Evolutionary conservation across 2,329 filamentous ascomycete genomes (phyloP).

Genomic region (Chrysoporthe puriensis): DNA sequence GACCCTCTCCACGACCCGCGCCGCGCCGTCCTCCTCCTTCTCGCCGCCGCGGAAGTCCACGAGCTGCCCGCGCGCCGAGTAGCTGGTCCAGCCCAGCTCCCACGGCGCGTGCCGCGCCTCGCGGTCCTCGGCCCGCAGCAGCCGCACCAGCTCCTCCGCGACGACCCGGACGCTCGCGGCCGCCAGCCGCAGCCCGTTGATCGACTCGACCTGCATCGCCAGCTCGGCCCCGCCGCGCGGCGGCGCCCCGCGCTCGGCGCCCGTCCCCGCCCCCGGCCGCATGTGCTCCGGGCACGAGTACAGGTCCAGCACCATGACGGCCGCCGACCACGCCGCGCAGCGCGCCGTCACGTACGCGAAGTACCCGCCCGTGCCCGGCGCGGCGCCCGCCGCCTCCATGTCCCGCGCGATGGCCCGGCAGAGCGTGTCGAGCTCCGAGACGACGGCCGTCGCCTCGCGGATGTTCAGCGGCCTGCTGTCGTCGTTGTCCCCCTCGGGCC

Average conservation of each 20-base stretch:
- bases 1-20: conserved; percentile 35
- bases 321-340: conserved; percentile 31
- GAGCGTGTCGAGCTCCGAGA: conserved; percentile 29
- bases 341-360: conserved; percentile 30
- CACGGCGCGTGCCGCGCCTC: conserved; percentile 20
- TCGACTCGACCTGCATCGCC: conserved; percentile 39
- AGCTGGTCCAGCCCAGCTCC: conserved; percentile 17
- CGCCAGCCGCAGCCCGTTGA: conserved; percentile 39
- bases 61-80: background rate
- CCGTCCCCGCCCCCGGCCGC: conserved; percentile 28
- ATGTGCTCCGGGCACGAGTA: conserved; percentile 41
- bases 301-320: conserved; percentile 40
- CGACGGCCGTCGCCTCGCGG: conserved; percentile 29
- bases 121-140: background rate
- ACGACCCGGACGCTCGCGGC: conserved; percentile 37
- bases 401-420: conserved; percentile 25
- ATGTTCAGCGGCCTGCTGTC: conserved; percentile 29
- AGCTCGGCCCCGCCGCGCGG: conserved; percentile 40
- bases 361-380: conserved; percentile 7
- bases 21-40: background rate
- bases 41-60: background rate
- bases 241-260: conserved; percentile 35
- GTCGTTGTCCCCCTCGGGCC: background rate
- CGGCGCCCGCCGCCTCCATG: conserved; percentile 16
- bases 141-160: conserved; percentile 31